Base-by-base conservation (phyloP, 2,329 filamentous ascomycete species). In the Cercospora berteroae region DNA sequence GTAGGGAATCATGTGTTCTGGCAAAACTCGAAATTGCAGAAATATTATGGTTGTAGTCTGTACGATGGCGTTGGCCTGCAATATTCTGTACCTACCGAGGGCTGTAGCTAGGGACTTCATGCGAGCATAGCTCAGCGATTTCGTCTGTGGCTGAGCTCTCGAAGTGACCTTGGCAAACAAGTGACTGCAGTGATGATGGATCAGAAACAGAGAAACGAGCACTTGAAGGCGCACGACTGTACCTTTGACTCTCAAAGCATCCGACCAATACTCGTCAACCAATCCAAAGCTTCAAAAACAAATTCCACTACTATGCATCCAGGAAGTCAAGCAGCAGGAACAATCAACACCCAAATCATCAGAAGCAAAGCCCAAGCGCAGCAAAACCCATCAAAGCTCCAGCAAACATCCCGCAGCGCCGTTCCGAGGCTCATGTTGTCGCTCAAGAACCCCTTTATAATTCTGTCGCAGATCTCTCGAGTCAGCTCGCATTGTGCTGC, bases 321-420 rank as follows among this genome's bases (percentile, higher is more conserved):
- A 52, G 5, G 13, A 13, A 27, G 5, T 52, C 23, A 29, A 16
- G 48, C 48, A 52, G 27, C 2, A 16, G 18, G n/a, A 12, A 12
- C 5, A 36, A 4, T 13, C 55, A 62, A 20, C 25, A 62, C 42
- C 42, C 23, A 52, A 27, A 48, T 50, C 42, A 62, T 29, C 23
- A 50, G 39, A 52, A 48, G 12, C 29, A 58, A 23, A 58, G 55
- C 7, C 55, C 55, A 58, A 36, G 55, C 55, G n/a, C 55, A 62
- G 10, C 18, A 62, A n/a, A 33, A 8, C 9, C 60, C 60, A 16
- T 52, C 60, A 13, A 33, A 20, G 29, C 42, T 29, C 42, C 60
- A 62, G 18, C 42, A 62, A 33, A 62, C 60, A 36, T 62, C 60
- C 27, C 29, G 42, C 60, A 62, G 16, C 25, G 60, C 60, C 20